These are phyloP conservation scores for Candida suzukii DNA, from an alignment of 805 yeast genomes.

Conservation along the genomic window DNA sequence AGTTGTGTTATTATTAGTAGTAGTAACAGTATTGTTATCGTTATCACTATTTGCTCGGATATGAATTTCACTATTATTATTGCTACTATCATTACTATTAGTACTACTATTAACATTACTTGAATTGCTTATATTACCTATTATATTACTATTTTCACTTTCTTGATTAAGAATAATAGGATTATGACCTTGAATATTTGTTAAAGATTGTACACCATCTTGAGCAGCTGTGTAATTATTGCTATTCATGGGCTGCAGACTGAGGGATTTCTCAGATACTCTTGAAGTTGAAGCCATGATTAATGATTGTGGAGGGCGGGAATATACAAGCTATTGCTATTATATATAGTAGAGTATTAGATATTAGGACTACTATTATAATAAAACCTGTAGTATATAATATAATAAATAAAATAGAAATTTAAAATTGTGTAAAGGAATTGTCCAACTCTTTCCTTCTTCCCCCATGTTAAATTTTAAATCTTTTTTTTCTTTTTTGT, in stretches of 20 bases:
- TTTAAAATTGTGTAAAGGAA: too few species aligned
- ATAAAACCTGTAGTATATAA: too few species aligned
- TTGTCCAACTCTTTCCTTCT: too few species aligned
- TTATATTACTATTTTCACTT: neutral
- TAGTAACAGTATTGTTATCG: neutral
- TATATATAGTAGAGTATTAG: too few species aligned
- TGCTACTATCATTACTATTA: neutral
- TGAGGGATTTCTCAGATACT: constrained; percentile 16
- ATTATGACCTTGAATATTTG: neutral
- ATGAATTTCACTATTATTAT: neutral
- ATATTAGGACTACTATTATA: too few species aligned
- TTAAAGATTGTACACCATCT: constrained; percentile 15
- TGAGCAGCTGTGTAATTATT: constrained; percentile 24
- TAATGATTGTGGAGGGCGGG: neutral
- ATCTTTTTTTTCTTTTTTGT: too few species aligned
- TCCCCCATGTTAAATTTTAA: too few species aligned
- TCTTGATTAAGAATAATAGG: neutral
- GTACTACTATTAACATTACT: neutral
- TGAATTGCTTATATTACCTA: neutral
- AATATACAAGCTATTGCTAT: too few species aligned
- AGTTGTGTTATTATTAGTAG: too few species aligned
- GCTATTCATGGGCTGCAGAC: constrained; percentile 26
- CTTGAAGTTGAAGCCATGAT: constrained; percentile 8
- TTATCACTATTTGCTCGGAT: neutral
- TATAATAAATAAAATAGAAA: too few species aligned